Base-by-base conservation (phyloP, 2,329 filamentous ascomycete genomes). In the Aureobasidium sp. region DNA sequence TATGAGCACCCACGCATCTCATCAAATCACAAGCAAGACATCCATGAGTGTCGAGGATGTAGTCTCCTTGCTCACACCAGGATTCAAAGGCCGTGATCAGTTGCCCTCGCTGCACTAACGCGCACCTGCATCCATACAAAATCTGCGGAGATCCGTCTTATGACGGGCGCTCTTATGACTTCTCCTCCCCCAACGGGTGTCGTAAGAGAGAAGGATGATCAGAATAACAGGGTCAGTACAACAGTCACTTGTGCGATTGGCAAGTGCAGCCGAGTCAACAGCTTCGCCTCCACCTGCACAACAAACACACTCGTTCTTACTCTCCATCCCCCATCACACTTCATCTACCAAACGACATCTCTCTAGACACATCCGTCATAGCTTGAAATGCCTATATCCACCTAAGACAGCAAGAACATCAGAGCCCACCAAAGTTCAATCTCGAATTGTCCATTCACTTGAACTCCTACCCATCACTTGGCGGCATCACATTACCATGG, bases 1-100 rank as follows among this genome's bases (percentile, higher is more conserved):
- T 42, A 55, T 55, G 51, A 55, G 51, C 51, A 41, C 20, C 20
- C 15, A 55, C 51, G 51, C 51, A 55, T 32, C 51, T 42, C 51
- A 42, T 39, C 23, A 51, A 4, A 15, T 51, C 7, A 12, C 4
- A 23, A 9, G 7, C 29, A 7, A 36, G 32, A 34, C 32, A 20
- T 20, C 20, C 20, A 20, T 20, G 20, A 32, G 29, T 8, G 29
- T 32, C 29, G 1, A 8, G 29, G 8, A 32, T 5, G 29, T 32
- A 32, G 8, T 32, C 29, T 8, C 32, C 29, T 32, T 32, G 29
- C 5, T 32, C 29, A 5, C 5, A 32, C 8, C 8, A 1, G 29
- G 8, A 32, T 32, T 32, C 29, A 5, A 32, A 32, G 8, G 29
- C 5, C 29, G 29, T 32, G 5, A 8, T 32, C 29, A 32, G 29